These are phyloP conservation scores for Synchytrium microbalum DNA, from an alignment of 371 early-diverging fungal genomes.

Conservation along the genomic window DNA sequence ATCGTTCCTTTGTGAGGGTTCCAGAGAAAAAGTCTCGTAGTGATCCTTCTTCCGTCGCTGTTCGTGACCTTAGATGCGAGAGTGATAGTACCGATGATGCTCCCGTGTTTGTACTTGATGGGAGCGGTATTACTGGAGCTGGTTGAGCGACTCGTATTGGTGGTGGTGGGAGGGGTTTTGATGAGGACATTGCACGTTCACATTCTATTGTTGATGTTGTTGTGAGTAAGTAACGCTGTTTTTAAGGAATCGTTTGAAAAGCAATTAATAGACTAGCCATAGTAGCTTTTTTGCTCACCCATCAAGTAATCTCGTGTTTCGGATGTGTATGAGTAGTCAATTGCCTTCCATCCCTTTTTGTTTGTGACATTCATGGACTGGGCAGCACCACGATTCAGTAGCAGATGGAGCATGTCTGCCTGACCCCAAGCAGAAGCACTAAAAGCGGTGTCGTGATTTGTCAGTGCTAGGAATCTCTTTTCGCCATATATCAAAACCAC, in stretches of 20 bases:
- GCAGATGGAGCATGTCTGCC: conserved; percentile 27
- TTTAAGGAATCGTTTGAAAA: no score
- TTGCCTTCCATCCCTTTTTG: conserved; percentile 29
- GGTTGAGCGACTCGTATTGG: neutral
- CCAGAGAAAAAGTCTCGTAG: no score
- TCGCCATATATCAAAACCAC: no score
- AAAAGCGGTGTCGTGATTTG: neutral
- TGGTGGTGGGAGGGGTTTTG: neutral
- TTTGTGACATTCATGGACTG: conserved; percentile 22
- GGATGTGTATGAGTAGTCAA: conserved; percentile 28
- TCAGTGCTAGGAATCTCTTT: neutral
- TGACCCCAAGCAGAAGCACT: conserved; percentile 31
- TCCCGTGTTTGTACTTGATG: neutral
- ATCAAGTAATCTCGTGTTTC: conserved; percentile 24
- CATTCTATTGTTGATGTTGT: neutral
- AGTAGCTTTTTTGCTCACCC: no score
- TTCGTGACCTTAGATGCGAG: neutral
- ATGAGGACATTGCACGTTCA: neutral
- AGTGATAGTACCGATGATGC: neutral
- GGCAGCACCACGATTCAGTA: conserved; percentile 26
- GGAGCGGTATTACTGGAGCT: neutral
- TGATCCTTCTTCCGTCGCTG: neutral
- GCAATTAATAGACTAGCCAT: no score
- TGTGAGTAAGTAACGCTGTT: no score
- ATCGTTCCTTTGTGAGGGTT: no score